Conservation (phyloP, 192 early-diverging fungal genomes). For the Linnemannia elongata region DNA sequence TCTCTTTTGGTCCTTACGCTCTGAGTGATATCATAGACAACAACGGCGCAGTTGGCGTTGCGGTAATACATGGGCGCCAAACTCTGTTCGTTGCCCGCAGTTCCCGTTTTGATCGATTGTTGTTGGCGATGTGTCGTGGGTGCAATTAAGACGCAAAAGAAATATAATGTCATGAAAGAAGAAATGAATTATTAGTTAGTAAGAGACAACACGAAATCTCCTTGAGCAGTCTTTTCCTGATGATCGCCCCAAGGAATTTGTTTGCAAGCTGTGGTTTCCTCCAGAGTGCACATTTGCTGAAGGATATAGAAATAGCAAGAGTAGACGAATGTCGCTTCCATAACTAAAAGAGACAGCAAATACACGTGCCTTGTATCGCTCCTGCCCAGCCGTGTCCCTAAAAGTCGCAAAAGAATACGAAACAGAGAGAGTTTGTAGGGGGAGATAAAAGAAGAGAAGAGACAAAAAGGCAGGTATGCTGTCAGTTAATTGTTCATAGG, state of each 20-base stretch:
- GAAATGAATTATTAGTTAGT: background rate
- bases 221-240: background rate
- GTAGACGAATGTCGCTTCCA: background rate
- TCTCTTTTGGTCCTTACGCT: constrained; percentile 50
- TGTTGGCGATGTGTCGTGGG: background rate
- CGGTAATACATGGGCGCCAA: constrained; percentile 84
- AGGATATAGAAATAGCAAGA: background rate
- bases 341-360: background rate
- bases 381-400: constrained; percentile 83
- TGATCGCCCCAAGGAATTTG: background rate
- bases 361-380: constrained; percentile 72
- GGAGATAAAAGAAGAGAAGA: background rate
- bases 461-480: background rate
- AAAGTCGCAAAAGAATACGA: background rate
- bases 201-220: background rate
- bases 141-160: background rate
- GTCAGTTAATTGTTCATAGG: background rate
- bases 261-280: too few relatives aligned
- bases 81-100: constrained; percentile 53
- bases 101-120: background rate
- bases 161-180: background rate
- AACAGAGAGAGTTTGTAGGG: background rate
- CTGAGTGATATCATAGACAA: constrained; percentile 85
- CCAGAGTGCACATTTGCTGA: too few relatives aligned
- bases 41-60: constrained; percentile 79